Evolutionary conservation across 164 flowering plant genomes (phyloP), one percentile per base, ranked within the genome.

Genomic region (Sextonia rubra): DNA sequence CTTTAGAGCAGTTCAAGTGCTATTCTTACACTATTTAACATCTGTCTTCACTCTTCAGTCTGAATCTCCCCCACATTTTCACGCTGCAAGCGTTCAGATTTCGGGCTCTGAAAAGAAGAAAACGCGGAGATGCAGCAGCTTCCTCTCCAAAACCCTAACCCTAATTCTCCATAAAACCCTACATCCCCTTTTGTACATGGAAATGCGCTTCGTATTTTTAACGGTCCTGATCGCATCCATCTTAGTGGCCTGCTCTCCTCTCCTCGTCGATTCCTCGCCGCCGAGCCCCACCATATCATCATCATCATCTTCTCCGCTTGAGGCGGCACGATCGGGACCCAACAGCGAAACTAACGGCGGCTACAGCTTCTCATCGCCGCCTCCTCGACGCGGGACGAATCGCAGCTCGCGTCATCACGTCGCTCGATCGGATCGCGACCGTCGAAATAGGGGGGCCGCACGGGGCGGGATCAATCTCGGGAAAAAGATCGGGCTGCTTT

Each of bases 401-500:
- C 20, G 2, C n/a, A 11, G 7, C 14, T 49, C 29, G 12, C 9
- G 0, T 3, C 60, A 47, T 32, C 70, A 18, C 20, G n/a, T 23
- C 52, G 63, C 22, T 4, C 49, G 8, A 32, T n/a, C 18, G 26
- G 11, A 30, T 58, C 27, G 20, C 25, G 12, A 20, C 0, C 27
- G n/a, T n/a, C 52, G 15, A n/a, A 60, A n/a, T 30, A 32, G 12
- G 64, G 29, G 29, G 27, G 8, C 2, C 6, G 49, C 48, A 27
- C 47, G 23, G 15, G 25, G 24, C 26, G 23, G 23, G 26, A 49
- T 71, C 32, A 78, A 73, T 61, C 27, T 49, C 24, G 83, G 77
- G 72, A 78, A 81, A 73, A 76, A 73, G 44, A 32, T 78, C n/a
- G 83, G 83, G 32, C 20, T 81, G 44, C 2, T 76, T 67, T 81